Evolutionary conservation across 106 monocot genomes (phyloP), one percentile per base, ranked within the genome.

Genomic region (Hemerocallis citrina): DNA sequence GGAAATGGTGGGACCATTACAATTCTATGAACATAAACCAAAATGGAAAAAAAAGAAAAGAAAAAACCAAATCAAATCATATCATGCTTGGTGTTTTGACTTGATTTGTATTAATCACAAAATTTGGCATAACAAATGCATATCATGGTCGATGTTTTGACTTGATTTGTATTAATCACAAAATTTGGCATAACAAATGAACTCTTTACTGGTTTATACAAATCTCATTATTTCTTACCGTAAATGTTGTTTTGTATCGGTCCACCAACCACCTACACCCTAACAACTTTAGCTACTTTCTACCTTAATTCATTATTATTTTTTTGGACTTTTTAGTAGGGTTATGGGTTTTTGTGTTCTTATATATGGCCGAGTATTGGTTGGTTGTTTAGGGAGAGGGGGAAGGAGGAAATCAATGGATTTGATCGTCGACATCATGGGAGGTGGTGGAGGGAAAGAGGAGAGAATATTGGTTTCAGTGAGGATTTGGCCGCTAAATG

Each of bases 391-490:
- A 69, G 58, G 24, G 41, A 25, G 12, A 27, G 20, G 13, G 61
- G 50, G 15, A 38, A 30, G 7, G 68, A 42, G 33, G 31, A 49
- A 34, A 43, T 43, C 65, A 48, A 10, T 63, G 62, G 46, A 46
- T 28, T 46, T 46, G 2, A 46, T 35, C 21, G 42, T 19, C 27
- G 45, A 39, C 72, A 55, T 16, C 63, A 38, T 1, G 39, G 44
- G 34, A 9, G 62, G 11, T 36, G 70, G 68, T 12, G 66, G 63
- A 4, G 84, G 69, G 33, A 52, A 46, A 20, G 64, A 69, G 68
- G 84, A 85, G 66, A 68, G 73, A 65, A 85, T 85, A 38, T 28
- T 72, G 24, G 84, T 85, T 3, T 85, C 84, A 0, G 84, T 85
- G 44, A 62, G 84, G 40, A 20, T 76, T 42, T 42, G 84, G 31